Evolutionary conservation across 345 rosid genomes (phyloP), one percentile per base, ranked within the genome.

Genomic region (Citrus sinensis): DNA sequence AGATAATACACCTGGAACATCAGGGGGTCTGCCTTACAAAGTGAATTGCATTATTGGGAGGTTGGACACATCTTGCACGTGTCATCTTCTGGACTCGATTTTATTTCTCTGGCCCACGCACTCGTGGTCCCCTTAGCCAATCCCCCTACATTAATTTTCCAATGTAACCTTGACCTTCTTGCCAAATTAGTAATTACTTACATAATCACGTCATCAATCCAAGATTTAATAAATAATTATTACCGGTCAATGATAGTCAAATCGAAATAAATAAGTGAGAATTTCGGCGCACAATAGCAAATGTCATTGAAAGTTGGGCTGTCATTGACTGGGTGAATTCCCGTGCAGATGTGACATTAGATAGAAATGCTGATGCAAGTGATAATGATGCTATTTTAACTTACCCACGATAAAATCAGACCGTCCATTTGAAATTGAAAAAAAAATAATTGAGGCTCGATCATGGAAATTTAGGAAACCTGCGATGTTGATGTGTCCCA

Each of bases 201-300:
- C 4, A 3, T 13, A 46, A 46, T 46, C 17, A 46, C 51, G 16
- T 3, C 11, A 10, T 3, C 13, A 42, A 11, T 42, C 49, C 16
- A 10, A 0, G 16, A 0, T 10, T 42, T 42, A 42, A 10, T 35
- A 35, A 35, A 35, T 1, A 35, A 20, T 5, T 30, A 54, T 30
- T 5, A 9, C 9, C 10, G 19, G 81, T 72, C 67, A 72, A 72
- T 64, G 34, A 55, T 1, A 46, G 62, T n/a, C 46, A 66, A 35
- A 35, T 0, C 25, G 9, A 32, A 22, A 5, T 32, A 30, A 25
- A 40, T 19, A 2, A 8, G 17, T 5, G 17, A 13, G n/a, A 46
- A 17, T 67, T 10, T 17, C 54, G 35, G 82, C 74, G 78, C 82
- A 79, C 29, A n/a, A n/a, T 79, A 79, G 82, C 78, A 63, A 58